Base-by-base conservation (phyloP, 2,329 filamentous ascomycete genomes). In the Aspergillus novoparasiticus region DNA sequence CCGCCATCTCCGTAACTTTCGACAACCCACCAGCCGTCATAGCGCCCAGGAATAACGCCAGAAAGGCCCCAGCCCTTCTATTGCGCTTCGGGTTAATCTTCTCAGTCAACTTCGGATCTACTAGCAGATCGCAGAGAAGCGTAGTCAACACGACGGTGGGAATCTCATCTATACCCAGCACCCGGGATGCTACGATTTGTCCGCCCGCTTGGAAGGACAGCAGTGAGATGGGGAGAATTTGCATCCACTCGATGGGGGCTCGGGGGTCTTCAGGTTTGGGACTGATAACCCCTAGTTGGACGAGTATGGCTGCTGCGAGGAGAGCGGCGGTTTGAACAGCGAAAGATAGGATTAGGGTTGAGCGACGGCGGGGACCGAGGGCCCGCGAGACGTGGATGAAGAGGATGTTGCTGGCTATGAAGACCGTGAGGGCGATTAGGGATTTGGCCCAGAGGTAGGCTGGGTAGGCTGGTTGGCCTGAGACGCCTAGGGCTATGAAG, bases 91-190 rank as follows among this genome's bases (percentile, higher is more conserved):
- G 64, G 46, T 78, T 78, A 2, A 57, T 59, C n/a, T 67, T 70
- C 6, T 64, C 66, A 11, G 69, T 64, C 23, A 78, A 54, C 9
- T 72, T 69, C 16, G 69, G 70, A 57, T 81, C 79, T 14, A 77
- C 72, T 9, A 79, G 67, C 9, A 80, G 67, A 63, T 81, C 79
- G 60, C 76, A 78, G 9, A 79, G 70, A 4, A 80, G 63, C 2
- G 77, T 77, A 0, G 79, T 81, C 14, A 81, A 68, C 8, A 81
- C 79, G 3, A 80, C 75, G 0, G 78, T 81, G 0, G 79, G 79
- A 23, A 81, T 73, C 62, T 81, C 79, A 41, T 79, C 73, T 19
- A 77, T 67, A 1, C 68, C 68, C 8, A 81, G 68, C 8, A 79
- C 68, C 1, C 79, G 72, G 1, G 76, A 78, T 0, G 78, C 70